Base-by-base conservation (phyloP, 768 basidiomycete genomes). In the Tulasnella sp. region DNA sequence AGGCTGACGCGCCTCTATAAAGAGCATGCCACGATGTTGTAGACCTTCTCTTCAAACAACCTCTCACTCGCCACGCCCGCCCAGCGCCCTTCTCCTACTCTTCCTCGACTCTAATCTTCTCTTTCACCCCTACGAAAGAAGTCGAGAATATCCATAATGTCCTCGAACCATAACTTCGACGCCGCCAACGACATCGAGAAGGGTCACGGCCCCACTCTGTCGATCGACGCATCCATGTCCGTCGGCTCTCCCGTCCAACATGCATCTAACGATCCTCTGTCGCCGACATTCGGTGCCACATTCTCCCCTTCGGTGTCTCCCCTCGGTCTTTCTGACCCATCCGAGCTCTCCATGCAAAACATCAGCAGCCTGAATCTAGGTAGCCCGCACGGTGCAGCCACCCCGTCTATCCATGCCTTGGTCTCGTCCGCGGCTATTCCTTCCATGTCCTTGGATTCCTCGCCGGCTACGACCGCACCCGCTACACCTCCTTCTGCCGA, bases 221-320 rank as follows among this genome's bases (percentile, higher is more conserved):
- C 26, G n/a, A 41, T 41, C 39, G 62, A 72, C 71, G 22, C 70
- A 12, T 64, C 71, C 62, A 41, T 72, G 39, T n/a, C 71, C 62
- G 22, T 34, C 36, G 62, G 39, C 22, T 63, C 71, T 11, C 71
- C 39, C 26, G 26, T 41, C 26, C 69, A 62, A 17, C 34, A 62
- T 29, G 52, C 62, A 0, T 72, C 71, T 11, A 72, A 72, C 29
- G 71, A 72, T 29, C 71, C 71, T 3, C 71, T 72, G 3, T 72
- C 71, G n/a, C 71, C 71, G 22, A 72, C 62, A 12, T 72, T 72
- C 39, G 71, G 71, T 63, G 71, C 71, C 26, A 64, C 71, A 40
- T 44, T 67, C 67, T 70, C 69, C 12, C 69, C 69, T 32, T 16
- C 6, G n/a, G 32, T 62, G 26, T 47, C 69, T 16, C 69, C 69